These are phyloP conservation scores for Trichoderma sp. DNA, from an alignment of 2,329 filamentous ascomycete genomes.

Conservation along the genomic window DNA sequence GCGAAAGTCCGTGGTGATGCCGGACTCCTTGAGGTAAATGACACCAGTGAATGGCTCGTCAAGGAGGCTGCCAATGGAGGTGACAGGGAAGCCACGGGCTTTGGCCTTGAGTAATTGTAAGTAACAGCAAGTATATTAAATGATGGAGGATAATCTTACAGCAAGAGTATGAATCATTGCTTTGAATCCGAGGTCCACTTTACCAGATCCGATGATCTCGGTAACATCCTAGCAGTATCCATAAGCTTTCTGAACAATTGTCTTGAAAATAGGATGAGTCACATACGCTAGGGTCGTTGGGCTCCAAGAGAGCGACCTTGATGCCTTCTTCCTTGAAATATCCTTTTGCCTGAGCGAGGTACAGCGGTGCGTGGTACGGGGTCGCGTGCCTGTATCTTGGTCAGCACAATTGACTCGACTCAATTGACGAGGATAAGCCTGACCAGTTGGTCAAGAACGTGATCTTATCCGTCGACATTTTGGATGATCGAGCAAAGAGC, in stretches of 20 bases:
- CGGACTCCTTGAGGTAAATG: slow-evolving; percentile 73
- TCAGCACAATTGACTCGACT: not conserved
- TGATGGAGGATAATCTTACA: slow-evolving; percentile 45
- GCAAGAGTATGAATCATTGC: slow-evolving; percentile 84
- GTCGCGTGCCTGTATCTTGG: slow-evolving; percentile 69
- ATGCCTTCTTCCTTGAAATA: slow-evolving; percentile 77
- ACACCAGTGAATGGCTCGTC: slow-evolving; percentile 82
- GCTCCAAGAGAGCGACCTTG: slow-evolving; percentile 76
- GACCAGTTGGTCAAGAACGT: slow-evolving; percentile 86
- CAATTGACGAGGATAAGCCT: slow-evolving; percentile 37
- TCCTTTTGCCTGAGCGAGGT: slow-evolving; percentile 75
- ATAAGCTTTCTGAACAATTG: slow-evolving; percentile 31
- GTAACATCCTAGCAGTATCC: slow-evolving; percentile 65
- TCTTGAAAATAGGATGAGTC: not conserved
- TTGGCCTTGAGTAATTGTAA: slow-evolving; percentile 58
- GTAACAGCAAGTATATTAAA: not conserved
- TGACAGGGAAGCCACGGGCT: slow-evolving; percentile 72
- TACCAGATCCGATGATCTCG: slow-evolving; percentile 76
- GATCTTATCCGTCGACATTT: slow-evolving; percentile 82
- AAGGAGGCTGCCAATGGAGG: slow-evolving; percentile 73
- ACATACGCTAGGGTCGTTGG: slow-evolving; percentile 72
- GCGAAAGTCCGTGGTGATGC: slow-evolving; percentile 75
- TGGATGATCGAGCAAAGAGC: slow-evolving; percentile 49
- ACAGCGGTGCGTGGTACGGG: slow-evolving; percentile 78
- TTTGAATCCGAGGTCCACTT: slow-evolving; percentile 79